A percentile compares a stretch with the other conserved stretches of the same genome.
These are phyloP conservation scores for Heliocybe sulcata DNA, from an alignment of 1,284 basidiomycete genomes.

Conservation along the genomic window DNA sequence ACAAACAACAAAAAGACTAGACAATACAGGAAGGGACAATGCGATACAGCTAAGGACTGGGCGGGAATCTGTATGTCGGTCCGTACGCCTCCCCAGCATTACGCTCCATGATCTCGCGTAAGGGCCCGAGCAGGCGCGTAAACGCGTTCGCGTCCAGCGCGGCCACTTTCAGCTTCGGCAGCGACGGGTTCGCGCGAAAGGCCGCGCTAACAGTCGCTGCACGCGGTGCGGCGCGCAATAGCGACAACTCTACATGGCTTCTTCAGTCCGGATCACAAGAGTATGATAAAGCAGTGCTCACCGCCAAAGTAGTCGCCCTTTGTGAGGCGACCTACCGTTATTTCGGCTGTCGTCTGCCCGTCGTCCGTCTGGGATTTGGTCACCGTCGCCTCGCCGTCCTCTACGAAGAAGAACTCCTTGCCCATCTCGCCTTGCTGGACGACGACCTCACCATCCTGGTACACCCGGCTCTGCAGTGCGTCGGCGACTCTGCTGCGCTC, in stretches of 20 bases:
- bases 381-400: slow-evolving; percentile 87
- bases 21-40: neutral
- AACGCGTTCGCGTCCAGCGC: slow-evolving; percentile 93
- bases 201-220: slow-evolving; percentile 91
- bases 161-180: slow-evolving; percentile 82
- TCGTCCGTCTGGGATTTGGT: slow-evolving; percentile 66
- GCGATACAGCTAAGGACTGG: slow-evolving; percentile 5
- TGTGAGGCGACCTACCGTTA: slow-evolving; percentile 67
- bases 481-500: slow-evolving; percentile 97
- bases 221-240: slow-evolving; percentile 81
- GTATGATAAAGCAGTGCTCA: slow-evolving; percentile 27
- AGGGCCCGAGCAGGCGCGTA: slow-evolving; percentile 87
- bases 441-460: slow-evolving; percentile 80
- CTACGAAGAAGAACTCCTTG: slow-evolving; percentile 96
- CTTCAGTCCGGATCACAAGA: neutral
- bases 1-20: neutral
- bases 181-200: slow-evolving; percentile 37
- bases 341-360: slow-evolving; percentile 54
- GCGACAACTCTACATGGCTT: slow-evolving; percentile 61
- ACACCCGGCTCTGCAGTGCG: slow-evolving; percentile 81
- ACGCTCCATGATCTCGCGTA: slow-evolving; percentile 84
- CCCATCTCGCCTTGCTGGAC: slow-evolving; percentile 92
- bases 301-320: slow-evolving; percentile 99
- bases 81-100: slow-evolving; percentile 59
- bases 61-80: slow-evolving; percentile 8